Conservation (phyloP, 192 early-diverging fungal genomes). For the Coemansia sp. region DNA sequence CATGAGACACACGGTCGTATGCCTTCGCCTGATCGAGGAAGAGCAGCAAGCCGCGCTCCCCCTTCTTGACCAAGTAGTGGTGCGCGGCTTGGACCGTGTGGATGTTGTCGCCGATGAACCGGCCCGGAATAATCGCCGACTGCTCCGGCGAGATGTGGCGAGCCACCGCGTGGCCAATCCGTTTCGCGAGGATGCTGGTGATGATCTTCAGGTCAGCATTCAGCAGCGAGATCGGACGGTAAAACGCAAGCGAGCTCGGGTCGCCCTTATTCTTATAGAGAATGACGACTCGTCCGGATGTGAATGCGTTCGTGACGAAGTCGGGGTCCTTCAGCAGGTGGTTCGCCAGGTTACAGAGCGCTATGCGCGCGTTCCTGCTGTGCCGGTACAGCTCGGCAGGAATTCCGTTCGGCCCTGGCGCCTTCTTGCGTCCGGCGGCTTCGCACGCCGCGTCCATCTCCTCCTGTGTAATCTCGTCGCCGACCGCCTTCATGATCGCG, state of each 20-base stretch:
- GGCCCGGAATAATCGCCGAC: slow-evolving; percentile 10
- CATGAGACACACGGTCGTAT: slow-evolving; percentile 9
- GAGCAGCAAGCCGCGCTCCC: background rate
- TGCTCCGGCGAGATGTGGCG: slow-evolving; percentile 2
- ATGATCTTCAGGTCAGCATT: background rate
- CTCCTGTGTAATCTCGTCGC: no score
- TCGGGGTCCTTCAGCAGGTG: background rate
- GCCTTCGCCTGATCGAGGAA: slow-evolving; percentile 25
- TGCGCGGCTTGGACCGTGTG: slow-evolving; percentile 9
- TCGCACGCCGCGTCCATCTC: no score
- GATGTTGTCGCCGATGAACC: slow-evolving; percentile 6
- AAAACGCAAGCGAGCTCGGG: background rate
- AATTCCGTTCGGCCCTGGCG: background rate
- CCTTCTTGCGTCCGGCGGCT: no score
- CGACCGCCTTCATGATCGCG: no score
- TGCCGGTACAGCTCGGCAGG: background rate
- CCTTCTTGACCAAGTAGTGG: slow-evolving; percentile 1
- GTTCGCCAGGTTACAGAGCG: slow-evolving; percentile 1
- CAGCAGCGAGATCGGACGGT: background rate
- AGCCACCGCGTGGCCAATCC: background rate
- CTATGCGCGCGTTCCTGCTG: background rate
- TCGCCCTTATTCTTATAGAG: slow-evolving; percentile 3
- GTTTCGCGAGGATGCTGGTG: background rate
- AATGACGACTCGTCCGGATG: slow-evolving; percentile 2
- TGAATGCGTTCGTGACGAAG: slow-evolving; percentile 1